Evolutionary conservation across 2,329 filamentous ascomycete genomes (phyloP).

Genomic region (Penicillium frequentans): DNA sequence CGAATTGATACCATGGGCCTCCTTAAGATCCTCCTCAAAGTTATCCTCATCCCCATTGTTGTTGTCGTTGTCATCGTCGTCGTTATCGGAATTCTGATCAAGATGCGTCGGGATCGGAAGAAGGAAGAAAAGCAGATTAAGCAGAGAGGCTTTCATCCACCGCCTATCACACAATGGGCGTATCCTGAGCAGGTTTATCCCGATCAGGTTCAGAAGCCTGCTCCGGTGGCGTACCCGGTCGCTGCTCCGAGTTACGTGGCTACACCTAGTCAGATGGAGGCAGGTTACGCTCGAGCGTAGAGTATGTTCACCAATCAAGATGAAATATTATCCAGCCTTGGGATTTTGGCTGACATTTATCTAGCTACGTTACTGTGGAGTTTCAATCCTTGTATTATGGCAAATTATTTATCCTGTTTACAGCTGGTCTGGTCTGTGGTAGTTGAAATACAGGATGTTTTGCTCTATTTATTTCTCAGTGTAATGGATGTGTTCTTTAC

Average conservation of each 20-base stretch:
- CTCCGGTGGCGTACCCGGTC: conserved; percentile 9
- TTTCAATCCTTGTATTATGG: not conserved
- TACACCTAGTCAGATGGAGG: conserved; percentile 13
- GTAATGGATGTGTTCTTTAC: not conserved
- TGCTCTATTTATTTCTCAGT: not conserved
- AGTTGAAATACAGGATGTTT: not conserved
- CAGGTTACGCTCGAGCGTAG: conserved; percentile 5
- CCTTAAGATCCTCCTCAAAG: conserved; percentile 21
- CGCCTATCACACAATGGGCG: conserved; percentile 19
- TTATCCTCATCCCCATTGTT: conserved; percentile 20
- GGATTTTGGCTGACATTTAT: not conserved
- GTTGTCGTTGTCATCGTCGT: conserved; percentile 11
- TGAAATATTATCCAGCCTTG: no score
- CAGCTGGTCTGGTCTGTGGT: not conserved
- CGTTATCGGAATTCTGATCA: conserved; percentile 6
- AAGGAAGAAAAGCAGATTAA: conserved; percentile 5
- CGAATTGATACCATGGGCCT: conserved; percentile 14
- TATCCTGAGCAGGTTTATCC: not conserved
- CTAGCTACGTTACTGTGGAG: not conserved
- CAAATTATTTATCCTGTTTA: not conserved
- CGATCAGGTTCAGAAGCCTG: conserved; percentile 13
- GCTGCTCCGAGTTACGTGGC: conserved; percentile 4
- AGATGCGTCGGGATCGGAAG: conserved; percentile 15
- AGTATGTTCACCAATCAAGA: not conserved
- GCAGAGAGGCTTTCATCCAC: conserved; percentile 12